Percentiles rank a stretch among this genome's conserved stretches.
phyloP scores from a whole-genome alignment of 352 stramenopile species.

The Globisporangium heterothallicum region DNA sequence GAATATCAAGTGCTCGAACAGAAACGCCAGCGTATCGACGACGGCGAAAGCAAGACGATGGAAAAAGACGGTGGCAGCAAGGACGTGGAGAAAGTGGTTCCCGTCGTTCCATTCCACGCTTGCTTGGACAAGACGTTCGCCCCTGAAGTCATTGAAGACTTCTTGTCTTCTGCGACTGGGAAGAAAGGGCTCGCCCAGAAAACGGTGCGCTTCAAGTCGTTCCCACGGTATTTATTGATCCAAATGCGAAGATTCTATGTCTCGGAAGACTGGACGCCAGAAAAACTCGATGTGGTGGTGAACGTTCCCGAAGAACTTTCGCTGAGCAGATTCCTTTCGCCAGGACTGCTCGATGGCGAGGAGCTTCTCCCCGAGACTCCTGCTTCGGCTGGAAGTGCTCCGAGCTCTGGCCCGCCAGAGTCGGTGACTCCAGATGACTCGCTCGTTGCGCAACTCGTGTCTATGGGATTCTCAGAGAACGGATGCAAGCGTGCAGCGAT shows the following conservation, averaged over 20 bases:
- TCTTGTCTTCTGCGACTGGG: constrained; percentile 67
- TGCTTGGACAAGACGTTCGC: constrained; percentile 92
- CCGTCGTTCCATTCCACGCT: constrained; percentile 90
- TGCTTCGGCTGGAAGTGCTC: constrained; percentile 12
- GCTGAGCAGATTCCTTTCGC: constrained; percentile 74
- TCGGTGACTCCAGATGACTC: constrained; percentile 81
- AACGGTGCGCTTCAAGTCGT: constrained; percentile 88
- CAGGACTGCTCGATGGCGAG: constrained; percentile 82
- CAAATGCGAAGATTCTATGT: constrained; percentile 97
- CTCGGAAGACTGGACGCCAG: constrained; percentile 93
- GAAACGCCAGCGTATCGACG: constrained; percentile 84
- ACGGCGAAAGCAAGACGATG: constrained; percentile 29
- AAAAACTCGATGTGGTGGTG: constrained; percentile 97
- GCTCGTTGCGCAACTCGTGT: constrained; percentile 93
- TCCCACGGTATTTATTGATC: constrained; percentile 95
- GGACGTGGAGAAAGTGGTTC: constrained; percentile 81
- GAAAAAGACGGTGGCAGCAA: constrained; percentile 18
- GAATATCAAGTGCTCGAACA: constrained; percentile 84
- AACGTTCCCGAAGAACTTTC: constrained; percentile 91
- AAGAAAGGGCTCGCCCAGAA: constrained; percentile 79
- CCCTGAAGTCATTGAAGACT: constrained; percentile 90
- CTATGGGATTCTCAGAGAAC: constrained; percentile 98
- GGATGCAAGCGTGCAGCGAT: constrained; percentile 94
- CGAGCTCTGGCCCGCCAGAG: background rate
- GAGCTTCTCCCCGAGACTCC: constrained; percentile 77